phyloP scores from a whole-genome alignment of 2,329 filamentous ascomycete species.

The Sporothrix curviconia region DNA sequence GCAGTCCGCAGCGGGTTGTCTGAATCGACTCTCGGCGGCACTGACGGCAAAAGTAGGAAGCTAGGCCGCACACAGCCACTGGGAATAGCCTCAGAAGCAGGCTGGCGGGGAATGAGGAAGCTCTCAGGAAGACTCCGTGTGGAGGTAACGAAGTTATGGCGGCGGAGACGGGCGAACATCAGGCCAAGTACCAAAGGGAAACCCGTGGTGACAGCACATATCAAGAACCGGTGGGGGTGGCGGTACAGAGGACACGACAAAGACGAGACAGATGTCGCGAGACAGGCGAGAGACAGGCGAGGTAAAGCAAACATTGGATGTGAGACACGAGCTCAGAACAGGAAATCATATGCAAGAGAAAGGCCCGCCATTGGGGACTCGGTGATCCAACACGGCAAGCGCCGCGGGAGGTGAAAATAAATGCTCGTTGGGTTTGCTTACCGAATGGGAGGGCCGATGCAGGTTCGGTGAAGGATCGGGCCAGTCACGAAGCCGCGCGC shows the following conservation, averaged over 20 bases:
- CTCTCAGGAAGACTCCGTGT: too few species aligned
- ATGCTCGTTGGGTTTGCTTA: not conserved
- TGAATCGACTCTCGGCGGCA: too few species aligned
- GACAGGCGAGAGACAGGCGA: not conserved
- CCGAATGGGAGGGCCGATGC: conserved; percentile 4
- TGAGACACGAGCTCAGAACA: not conserved
- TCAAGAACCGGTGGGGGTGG: not conserved
- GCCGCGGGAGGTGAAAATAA: not conserved
- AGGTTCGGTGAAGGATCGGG: not conserved
- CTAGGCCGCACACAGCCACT: too few species aligned
- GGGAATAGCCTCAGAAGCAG: too few species aligned
- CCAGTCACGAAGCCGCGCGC: not conserved
- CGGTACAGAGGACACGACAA: not conserved
- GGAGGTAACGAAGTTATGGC: too few species aligned
- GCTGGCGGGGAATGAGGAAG: too few species aligned
- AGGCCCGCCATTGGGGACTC: not conserved
- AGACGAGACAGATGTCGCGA: not conserved
- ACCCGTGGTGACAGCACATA: not conserved
- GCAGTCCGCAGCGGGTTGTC: too few species aligned
- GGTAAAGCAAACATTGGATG: not conserved
- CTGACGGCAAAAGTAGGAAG: too few species aligned
- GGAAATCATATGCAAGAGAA: too few species aligned
- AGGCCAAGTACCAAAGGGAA: too few species aligned
- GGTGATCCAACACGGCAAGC: conserved; percentile 5
- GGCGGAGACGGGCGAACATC: too few species aligned